These are phyloP conservation scores for Penicillium riverlandense DNA, from an alignment of 495 filamentous ascomycete species.

Conservation along the genomic window DNA sequence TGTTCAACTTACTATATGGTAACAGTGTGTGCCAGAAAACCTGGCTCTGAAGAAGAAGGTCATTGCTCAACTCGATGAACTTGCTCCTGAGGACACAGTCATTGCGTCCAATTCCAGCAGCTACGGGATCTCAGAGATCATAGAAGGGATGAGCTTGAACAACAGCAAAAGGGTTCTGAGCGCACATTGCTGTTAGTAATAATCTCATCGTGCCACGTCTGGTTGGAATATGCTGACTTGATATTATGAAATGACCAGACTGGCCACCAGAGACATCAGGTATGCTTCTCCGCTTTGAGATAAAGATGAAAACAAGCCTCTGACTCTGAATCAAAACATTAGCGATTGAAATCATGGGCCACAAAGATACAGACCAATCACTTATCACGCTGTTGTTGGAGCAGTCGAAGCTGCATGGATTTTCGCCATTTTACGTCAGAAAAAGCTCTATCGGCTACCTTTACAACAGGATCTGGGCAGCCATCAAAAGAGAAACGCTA, in stretches of 20 bases:
- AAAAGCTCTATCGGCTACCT: conserved; percentile 30
- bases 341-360: conserved; percentile 38
- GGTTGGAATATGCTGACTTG: too few relatives aligned
- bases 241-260: conserved; percentile 9
- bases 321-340: too few relatives aligned
- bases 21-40: conserved; percentile 29
- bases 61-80: conserved; percentile 21
- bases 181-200: conserved; percentile 28
- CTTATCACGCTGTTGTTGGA: conserved; percentile 19
- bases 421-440: conserved; percentile 29
- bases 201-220: background rate
- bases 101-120: conserved; percentile 37
- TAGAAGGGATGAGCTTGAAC: conserved; percentile 19
- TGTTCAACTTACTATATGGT: background rate
- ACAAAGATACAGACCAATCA: conserved; percentile 15
- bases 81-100: conserved; percentile 17
- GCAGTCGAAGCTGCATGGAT: conserved; percentile 23
- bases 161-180: conserved; percentile 18
- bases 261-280: conserved; percentile 35
- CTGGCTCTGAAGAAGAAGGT: conserved; percentile 19
- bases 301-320: too few relatives aligned
- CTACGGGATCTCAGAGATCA: conserved; percentile 27
- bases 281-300: conserved; percentile 1
- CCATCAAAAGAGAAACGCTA: conserved; percentile 33
- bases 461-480: conserved; percentile 39